These are phyloP conservation scores for Porphyridium purpureum DNA, from an alignment of 23 red algal species.

Conservation along the genomic window DNA sequence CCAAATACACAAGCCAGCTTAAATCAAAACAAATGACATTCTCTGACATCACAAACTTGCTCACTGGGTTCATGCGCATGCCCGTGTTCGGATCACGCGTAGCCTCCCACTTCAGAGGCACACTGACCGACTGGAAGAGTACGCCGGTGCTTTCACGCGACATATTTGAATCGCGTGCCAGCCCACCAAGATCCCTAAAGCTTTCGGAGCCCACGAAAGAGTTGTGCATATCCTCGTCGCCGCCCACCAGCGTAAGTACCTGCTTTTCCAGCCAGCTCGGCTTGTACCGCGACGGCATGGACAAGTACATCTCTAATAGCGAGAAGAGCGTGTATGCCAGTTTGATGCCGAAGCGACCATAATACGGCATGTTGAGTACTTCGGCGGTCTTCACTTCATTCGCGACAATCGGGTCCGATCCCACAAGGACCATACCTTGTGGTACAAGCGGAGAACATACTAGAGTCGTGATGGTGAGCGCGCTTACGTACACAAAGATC, in stretches of 20 bases:
- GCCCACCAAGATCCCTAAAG: too few relatives aligned
- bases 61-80: too few relatives aligned
- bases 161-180: too few relatives aligned
- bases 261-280: constrained; percentile 3
- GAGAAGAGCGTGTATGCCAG: not conserved
- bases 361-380: constrained; percentile 3
- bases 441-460: not conserved
- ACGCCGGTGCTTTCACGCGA: too few relatives aligned
- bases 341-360: not conserved
- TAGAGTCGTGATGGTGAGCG: not conserved
- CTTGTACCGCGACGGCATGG: constrained; percentile 1
- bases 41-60: not conserved
- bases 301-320: not conserved
- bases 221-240: too few relatives aligned
- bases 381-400: not conserved
- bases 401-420: not conserved
- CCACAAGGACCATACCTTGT: not conserved
- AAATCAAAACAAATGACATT: not conserved
- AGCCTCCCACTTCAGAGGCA: too few relatives aligned
- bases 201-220: too few relatives aligned
- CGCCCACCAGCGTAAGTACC: not conserved
- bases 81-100: too few relatives aligned
- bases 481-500: not conserved
- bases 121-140: too few relatives aligned
- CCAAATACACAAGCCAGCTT: constrained; percentile 4